These are phyloP conservation scores for Canavalia gladiata DNA, from an alignment of 306 rosid species.

Conservation along the genomic window DNA sequence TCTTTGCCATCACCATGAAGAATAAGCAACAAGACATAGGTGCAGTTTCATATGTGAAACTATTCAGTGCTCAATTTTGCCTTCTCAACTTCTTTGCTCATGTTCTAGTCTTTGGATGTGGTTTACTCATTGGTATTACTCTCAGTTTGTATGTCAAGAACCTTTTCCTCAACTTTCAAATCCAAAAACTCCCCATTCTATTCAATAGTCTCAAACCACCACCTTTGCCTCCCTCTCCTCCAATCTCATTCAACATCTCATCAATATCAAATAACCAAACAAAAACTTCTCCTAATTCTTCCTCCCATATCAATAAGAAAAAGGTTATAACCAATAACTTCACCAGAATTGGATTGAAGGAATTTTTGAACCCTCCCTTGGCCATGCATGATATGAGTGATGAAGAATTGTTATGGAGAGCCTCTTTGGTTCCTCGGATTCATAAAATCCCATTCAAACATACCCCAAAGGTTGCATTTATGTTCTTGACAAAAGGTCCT, in stretches of 20 bases:
- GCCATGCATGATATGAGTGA: constrained; percentile 76
- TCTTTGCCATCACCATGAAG: constrained; percentile 39
- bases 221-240: background rate
- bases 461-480: constrained; percentile 76
- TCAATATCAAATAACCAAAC: constrained; percentile 7
- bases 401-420: constrained; percentile 81
- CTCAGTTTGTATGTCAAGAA: constrained; percentile 55
- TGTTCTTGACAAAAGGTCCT: constrained; percentile 78
- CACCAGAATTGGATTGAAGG: constrained; percentile 48
- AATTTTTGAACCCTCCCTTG: constrained; percentile 52
- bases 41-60: constrained; percentile 45
- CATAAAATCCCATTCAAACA: constrained; percentile 50
- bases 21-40: constrained; percentile 34
- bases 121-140: constrained; percentile 69
- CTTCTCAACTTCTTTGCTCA: constrained; percentile 53
- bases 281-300: background rate
- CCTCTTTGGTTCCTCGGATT: constrained; percentile 66
- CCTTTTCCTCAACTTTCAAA: constrained; percentile 50
- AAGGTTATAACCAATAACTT: background rate
- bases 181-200: constrained; percentile 36
- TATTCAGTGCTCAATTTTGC: constrained; percentile 53
- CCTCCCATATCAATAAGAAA: background rate
- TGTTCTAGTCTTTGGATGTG: constrained; percentile 64
- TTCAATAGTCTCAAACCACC: constrained; percentile 20
- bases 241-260: constrained; percentile 22